A percentile compares a stretch with the other conserved stretches of the same genome.
phyloP scores from a whole-genome alignment of 345 rosid genomes.

The Geranium rotundifolium region DNA sequence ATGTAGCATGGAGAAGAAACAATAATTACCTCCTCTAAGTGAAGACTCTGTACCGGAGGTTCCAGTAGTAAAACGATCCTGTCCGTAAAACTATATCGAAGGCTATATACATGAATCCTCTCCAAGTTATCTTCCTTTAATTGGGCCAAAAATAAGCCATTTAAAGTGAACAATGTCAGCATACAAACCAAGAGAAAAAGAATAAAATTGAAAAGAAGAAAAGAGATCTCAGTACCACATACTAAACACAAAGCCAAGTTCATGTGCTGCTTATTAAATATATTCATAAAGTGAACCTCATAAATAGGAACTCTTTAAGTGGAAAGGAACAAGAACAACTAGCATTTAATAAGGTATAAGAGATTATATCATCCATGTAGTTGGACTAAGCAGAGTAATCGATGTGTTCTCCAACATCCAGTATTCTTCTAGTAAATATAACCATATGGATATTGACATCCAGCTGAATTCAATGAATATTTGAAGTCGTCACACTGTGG shows the following conservation, averaged over 20 bases:
- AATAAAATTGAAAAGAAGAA: background rate
- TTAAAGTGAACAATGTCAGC: background rate
- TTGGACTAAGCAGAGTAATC: background rate
- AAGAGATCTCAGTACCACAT: background rate
- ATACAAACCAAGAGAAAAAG: slow-evolving; percentile 4
- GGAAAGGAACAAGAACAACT: no score
- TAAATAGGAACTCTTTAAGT: background rate
- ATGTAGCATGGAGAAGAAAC: background rate
- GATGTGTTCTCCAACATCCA: no score
- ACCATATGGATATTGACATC: no score
- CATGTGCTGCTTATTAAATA: background rate
- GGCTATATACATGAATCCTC: slow-evolving; percentile 36
- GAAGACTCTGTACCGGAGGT: slow-evolving; percentile 38
- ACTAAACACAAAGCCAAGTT: background rate
- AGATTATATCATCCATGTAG: background rate
- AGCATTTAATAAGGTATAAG: background rate
- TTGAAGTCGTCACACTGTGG: no score
- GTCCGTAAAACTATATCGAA: slow-evolving; percentile 36
- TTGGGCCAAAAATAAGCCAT: slow-evolving; percentile 9
- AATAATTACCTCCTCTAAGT: slow-evolving; percentile 51
- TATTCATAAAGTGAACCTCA: background rate
- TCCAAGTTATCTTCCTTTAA: slow-evolving; percentile 52
- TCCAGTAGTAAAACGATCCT: slow-evolving; percentile 36
- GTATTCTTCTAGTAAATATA: no score
- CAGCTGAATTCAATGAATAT: no score